Conservation (phyloP, 345 rosid species). For the Corchorus capsularis region DNA sequence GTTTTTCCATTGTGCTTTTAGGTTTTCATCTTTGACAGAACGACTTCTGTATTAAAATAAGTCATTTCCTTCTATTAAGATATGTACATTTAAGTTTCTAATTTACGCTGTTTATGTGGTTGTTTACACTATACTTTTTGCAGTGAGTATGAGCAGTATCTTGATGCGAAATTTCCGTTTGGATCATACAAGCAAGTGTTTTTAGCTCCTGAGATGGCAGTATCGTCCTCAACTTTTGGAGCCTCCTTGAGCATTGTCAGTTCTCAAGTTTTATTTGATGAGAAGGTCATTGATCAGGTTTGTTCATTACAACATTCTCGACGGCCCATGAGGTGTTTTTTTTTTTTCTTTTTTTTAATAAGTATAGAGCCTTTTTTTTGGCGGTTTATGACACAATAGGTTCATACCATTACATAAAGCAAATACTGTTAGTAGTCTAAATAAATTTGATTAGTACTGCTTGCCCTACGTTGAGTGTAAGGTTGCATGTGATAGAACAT, state of each 20-base stretch:
- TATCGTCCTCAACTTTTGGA: slow-evolving; percentile 70
- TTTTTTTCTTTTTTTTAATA: too few relatives aligned
- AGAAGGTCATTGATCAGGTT: slow-evolving; percentile 93
- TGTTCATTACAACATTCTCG: slow-evolving; percentile 12
- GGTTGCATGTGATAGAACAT: too few relatives aligned
- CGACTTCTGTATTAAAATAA: slow-evolving; percentile 11
- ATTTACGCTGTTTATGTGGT: slow-evolving; percentile 27
- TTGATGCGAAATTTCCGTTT: slow-evolving; percentile 86
- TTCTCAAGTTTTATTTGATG: slow-evolving; percentile 82
- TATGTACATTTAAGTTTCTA: not conserved
- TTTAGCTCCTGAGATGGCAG: slow-evolving; percentile 82
- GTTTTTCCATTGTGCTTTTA: slow-evolving; percentile 86
- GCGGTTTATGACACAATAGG: too few relatives aligned
- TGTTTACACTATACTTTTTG: slow-evolving; percentile 29
- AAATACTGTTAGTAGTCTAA: too few relatives aligned
- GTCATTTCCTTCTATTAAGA: not conserved
- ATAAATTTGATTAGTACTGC: too few relatives aligned
- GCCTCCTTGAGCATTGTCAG: slow-evolving; percentile 83
- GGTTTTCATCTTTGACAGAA: slow-evolving; percentile 41
- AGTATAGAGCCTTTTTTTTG: too few relatives aligned
- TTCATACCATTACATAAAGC: too few relatives aligned
- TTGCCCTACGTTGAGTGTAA: too few relatives aligned
- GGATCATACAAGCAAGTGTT: slow-evolving; percentile 92
- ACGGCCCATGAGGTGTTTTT: not conserved
- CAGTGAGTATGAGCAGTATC: slow-evolving; percentile 93